Conservation (phyloP, 2,329 filamentous ascomycete species). For the Penicillium vulpinum region DNA sequence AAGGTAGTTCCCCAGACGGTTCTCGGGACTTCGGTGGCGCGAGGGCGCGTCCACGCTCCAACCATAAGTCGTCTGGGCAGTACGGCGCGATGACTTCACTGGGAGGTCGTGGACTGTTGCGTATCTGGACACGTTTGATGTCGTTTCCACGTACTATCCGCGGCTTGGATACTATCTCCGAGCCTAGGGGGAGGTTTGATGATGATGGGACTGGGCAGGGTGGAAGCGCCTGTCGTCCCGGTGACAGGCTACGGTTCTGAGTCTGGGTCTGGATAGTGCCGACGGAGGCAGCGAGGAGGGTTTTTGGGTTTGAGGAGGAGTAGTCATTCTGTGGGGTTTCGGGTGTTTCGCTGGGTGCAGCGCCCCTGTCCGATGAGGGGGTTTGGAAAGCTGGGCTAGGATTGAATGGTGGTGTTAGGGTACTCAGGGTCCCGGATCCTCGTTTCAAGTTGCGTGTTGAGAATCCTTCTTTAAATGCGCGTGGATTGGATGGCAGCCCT, state of each 20-base stretch:
- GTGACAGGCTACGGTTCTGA: slow-evolving; percentile 1
- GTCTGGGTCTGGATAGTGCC: slow-evolving; percentile 1
- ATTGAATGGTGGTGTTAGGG: slow-evolving; percentile 8
- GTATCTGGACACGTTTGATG: slow-evolving; percentile 35
- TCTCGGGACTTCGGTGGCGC: neutral
- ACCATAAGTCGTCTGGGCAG: slow-evolving; percentile 34
- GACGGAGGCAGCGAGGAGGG: slow-evolving; percentile 2
- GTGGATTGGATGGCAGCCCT: slow-evolving; percentile 39
- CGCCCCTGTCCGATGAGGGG: slow-evolving; percentile 13
- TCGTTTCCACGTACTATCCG: slow-evolving; percentile 35
- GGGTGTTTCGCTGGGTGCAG: slow-evolving; percentile 8
- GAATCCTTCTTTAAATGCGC: slow-evolving; percentile 35
- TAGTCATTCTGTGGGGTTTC: slow-evolving; percentile 2
- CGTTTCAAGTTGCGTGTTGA: slow-evolving; percentile 4
- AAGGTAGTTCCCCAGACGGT: slow-evolving; percentile 12
- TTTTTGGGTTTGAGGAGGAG: slow-evolving; percentile 2
- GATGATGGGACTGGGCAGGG: slow-evolving; percentile 15
- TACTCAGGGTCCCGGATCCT: neutral
- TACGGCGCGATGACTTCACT: slow-evolving; percentile 27
- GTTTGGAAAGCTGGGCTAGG: slow-evolving; percentile 5
- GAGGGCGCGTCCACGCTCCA: slow-evolving; percentile 15
- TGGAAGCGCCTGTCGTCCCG: slow-evolving; percentile 14
- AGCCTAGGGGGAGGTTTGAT: slow-evolving; percentile 24
- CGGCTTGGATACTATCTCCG: slow-evolving; percentile 35
- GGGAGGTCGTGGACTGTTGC: slow-evolving; percentile 29